Conservation (phyloP, 2,329 filamentous ascomycete genomes). For the Claviceps maximensis region DNA sequence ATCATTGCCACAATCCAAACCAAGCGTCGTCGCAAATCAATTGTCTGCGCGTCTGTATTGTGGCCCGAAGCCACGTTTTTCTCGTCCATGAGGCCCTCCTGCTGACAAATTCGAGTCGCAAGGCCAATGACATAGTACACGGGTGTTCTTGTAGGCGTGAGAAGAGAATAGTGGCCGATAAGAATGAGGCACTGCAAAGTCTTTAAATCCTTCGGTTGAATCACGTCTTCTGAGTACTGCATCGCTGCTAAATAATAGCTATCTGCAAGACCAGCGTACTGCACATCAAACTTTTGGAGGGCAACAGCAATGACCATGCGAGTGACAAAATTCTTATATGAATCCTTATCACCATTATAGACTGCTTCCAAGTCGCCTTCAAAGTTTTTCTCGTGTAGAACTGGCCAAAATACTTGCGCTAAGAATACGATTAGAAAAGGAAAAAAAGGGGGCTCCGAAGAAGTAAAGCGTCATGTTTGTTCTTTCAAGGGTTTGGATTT, state of each 20-base stretch:
- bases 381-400: constrained; percentile 73
- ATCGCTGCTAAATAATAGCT: constrained; percentile 90
- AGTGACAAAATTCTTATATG: constrained; percentile 77
- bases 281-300: constrained; percentile 78
- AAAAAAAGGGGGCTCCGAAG: too few species aligned
- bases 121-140: constrained; percentile 89
- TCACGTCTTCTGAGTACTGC: constrained; percentile 66
- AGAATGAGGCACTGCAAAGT: constrained; percentile 82
- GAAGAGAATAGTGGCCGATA: constrained; percentile 79
- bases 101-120: constrained; percentile 76
- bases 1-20: constrained; percentile 82
- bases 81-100: constrained; percentile 77
- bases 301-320: constrained; percentile 91
- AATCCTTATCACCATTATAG: constrained; percentile 60
- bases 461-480: too few species aligned
- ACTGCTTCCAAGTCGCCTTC: constrained; percentile 66
- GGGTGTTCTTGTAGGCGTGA: constrained; percentile 83
- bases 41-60: constrained; percentile 54
- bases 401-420: constrained; percentile 83
- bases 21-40: constrained; percentile 80
- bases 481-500: too few species aligned
- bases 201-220: constrained; percentile 78
- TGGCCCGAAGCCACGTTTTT: constrained; percentile 62
- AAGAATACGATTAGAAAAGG: background rate
- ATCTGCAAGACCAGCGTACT: constrained; percentile 87